These are phyloP conservation scores for Gomphus sp. DNA, from an alignment of 1,284 basidiomycete genomes.

Conservation along the genomic window DNA sequence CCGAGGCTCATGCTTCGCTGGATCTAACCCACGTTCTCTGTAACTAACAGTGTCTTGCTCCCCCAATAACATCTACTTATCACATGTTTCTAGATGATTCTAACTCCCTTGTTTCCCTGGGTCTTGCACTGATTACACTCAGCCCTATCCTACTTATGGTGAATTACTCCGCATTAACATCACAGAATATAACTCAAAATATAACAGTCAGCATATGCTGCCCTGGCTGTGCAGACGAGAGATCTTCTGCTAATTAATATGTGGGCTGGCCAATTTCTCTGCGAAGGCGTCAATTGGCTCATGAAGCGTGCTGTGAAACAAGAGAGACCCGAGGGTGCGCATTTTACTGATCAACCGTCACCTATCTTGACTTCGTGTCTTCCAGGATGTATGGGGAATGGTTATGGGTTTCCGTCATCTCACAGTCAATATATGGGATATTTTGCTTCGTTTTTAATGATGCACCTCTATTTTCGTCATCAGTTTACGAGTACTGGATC, in stretches of 20 bases:
- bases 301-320: slow-evolving; percentile 64
- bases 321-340: slow-evolving; percentile 57
- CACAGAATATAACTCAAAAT: not conserved
- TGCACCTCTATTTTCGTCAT: slow-evolving; percentile 67
- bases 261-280: slow-evolving; percentile 72
- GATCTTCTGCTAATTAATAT: slow-evolving; percentile 74
- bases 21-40: slow-evolving; percentile 64
- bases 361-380: slow-evolving; percentile 2
- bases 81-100: slow-evolving; percentile 46
- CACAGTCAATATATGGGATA: slow-evolving; percentile 88
- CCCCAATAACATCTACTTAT: slow-evolving; percentile 4
- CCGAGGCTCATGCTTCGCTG: slow-evolving; percentile 30
- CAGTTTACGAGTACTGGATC: slow-evolving; percentile 48
- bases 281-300: slow-evolving; percentile 64
- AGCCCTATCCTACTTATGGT: slow-evolving; percentile 74
- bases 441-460: slow-evolving; percentile 67
- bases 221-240: slow-evolving; percentile 64
- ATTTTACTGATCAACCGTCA: not conserved
- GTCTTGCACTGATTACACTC: slow-evolving; percentile 61
- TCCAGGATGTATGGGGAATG: slow-evolving; percentile 52
- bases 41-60: slow-evolving; percentile 23
- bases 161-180: slow-evolving; percentile 12
- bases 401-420: slow-evolving; percentile 83
- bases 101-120: slow-evolving; percentile 48
- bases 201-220: slow-evolving; percentile 66